Evolutionary conservation across 2,329 filamentous ascomycete species (phyloP), one percentile per base, ranked within the genome.

Genomic region (Coniochaeta prunicola): DNA sequence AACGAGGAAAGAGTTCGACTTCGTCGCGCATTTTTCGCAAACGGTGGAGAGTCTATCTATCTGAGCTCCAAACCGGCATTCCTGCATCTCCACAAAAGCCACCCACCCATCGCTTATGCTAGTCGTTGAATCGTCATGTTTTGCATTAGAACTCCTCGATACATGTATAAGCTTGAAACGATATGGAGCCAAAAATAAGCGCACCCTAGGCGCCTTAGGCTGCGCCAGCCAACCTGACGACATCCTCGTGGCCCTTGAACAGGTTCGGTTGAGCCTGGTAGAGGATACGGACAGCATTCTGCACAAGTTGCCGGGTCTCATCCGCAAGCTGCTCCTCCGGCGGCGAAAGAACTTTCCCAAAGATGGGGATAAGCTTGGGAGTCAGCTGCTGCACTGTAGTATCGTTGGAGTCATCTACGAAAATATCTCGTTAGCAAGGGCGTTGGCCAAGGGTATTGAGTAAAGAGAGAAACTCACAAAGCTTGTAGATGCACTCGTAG

Each of bases 401-500:
- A 74, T 93, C 88, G 64, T 85, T 82, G 62, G 82, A 77, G 66
- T 88, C 83, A 73, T 92, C 40, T 45, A 45, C 9, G 4, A 24
- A 34, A 9, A 24, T 10, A 24, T 24, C 3, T 38, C 24, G 82
- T 86, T 62, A 24, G 28, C 4, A 3, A 19, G n/a, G n/a, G n/a
- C 48, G 24, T 12, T 28, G 33, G 2, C 21, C 30, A 13, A 48
- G 19, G 10, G 17, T 13, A 7, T 13, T 7, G 10, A 3, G n/a
- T 24, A 62, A 59, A 33, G 31, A 34, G 2, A 48, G 36, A 13
- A 26, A 83, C 86, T 79, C 80, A 89, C 85, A 97, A 64, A 97
- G 83, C 74, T 89, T 87, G 73, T 90, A 88, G 68, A 99, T 88
- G 84, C 92, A 96, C 72, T 89, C 84, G 77, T 89, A 99, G 61